Percentiles rank a stretch among this genome's conserved stretches.
Evolutionary conservation across 2,329 filamentous ascomycete species (phyloP).

Genomic region (Raffaelea deltoideospora): DNA sequence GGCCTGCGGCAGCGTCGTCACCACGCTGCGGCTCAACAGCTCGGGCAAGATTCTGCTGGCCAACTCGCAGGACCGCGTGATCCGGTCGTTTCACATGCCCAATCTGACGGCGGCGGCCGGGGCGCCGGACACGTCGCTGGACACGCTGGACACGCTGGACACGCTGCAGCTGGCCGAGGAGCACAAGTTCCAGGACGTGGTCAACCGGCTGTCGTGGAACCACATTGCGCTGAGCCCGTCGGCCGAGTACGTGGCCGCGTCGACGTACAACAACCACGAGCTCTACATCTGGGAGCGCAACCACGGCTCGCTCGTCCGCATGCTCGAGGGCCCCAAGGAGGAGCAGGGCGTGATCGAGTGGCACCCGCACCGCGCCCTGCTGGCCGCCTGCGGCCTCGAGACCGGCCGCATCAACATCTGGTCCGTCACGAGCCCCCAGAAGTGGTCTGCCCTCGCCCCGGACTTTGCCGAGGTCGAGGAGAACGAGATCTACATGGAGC

Average conservation of each 20-base stretch:
- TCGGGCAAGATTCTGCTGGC: slow-evolving; percentile 81
- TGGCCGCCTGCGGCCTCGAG: slow-evolving; percentile 85
- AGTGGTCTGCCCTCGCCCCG: slow-evolving; percentile 91
- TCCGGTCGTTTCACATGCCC: slow-evolving; percentile 81
- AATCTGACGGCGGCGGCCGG: slow-evolving; percentile 55
- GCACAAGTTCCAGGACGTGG: slow-evolving; percentile 96
- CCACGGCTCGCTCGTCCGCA: slow-evolving; percentile 87
- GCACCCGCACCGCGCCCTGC: slow-evolving; percentile 77
- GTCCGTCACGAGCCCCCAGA: slow-evolving; percentile 88
- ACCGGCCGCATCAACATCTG: slow-evolving; percentile 89
- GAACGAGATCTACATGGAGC: slow-evolving; percentile 91
- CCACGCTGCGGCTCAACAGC: slow-evolving; percentile 67
- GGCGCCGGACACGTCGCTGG: slow-evolving; percentile 66
- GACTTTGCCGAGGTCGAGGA: slow-evolving; percentile 97
- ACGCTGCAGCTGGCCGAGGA: slow-evolving; percentile 83
- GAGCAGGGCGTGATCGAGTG: slow-evolving; percentile 95
- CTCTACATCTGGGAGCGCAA: slow-evolving; percentile 96
- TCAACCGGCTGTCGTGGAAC: slow-evolving; percentile 92
- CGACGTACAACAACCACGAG: slow-evolving; percentile 96
- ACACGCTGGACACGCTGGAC: no score
- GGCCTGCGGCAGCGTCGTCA: slow-evolving; percentile 74
- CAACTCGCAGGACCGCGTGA: slow-evolving; percentile 89
- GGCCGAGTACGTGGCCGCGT: slow-evolving; percentile 90
- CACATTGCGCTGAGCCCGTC: slow-evolving; percentile 90
- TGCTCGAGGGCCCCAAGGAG: slow-evolving; percentile 91